A percentile compares a stretch with the other conserved stretches of the same genome.
phyloP scores from a whole-genome alignment of 352 stramenopile species.

The Phytophthora melonis region DNA sequence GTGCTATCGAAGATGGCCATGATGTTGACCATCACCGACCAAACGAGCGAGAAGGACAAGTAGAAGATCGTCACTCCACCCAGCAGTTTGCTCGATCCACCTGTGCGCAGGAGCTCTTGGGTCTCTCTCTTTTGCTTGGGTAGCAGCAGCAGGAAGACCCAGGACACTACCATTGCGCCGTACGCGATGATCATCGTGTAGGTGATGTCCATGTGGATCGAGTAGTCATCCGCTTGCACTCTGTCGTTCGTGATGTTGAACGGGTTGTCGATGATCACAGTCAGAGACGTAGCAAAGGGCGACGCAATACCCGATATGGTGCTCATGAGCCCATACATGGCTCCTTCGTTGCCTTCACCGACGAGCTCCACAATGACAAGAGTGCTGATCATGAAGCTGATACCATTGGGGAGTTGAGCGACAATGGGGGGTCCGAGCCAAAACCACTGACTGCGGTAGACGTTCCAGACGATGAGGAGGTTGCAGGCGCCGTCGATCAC shows the following conservation, averaged over 20 bases:
- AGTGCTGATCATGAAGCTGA: constrained; percentile 54
- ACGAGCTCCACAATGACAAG: constrained; percentile 53
- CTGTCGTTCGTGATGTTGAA: constrained; percentile 47
- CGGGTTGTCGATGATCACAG: constrained; percentile 45
- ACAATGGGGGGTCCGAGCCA: constrained; percentile 50
- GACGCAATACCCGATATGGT: constrained; percentile 48
- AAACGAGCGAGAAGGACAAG: constrained; percentile 45
- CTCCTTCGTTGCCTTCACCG: constrained; percentile 56
- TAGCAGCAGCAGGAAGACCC: constrained; percentile 45
- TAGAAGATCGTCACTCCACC: constrained; percentile 46
- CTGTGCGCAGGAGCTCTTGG: constrained; percentile 43
- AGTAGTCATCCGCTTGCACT: constrained; percentile 44
- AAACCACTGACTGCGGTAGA: constrained; percentile 57
- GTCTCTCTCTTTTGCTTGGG: constrained; percentile 54
- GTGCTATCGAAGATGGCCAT: constrained; percentile 56
- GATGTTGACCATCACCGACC: constrained; percentile 52
- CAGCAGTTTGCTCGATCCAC: constrained; percentile 38
- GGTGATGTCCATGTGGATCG: constrained; percentile 49
- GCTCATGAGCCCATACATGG: constrained; percentile 57
- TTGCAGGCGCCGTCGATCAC: constrained; percentile 44
- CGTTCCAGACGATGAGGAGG: constrained; percentile 47
- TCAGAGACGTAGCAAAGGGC: constrained; percentile 48
- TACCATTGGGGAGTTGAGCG: constrained; percentile 43
- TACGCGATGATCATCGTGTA: constrained; percentile 60
- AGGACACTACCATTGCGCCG: constrained; percentile 37